Evolutionary conservation across 768 basidiomycete species (phyloP).

Genomic region (Pulveroboletus sp.): DNA sequence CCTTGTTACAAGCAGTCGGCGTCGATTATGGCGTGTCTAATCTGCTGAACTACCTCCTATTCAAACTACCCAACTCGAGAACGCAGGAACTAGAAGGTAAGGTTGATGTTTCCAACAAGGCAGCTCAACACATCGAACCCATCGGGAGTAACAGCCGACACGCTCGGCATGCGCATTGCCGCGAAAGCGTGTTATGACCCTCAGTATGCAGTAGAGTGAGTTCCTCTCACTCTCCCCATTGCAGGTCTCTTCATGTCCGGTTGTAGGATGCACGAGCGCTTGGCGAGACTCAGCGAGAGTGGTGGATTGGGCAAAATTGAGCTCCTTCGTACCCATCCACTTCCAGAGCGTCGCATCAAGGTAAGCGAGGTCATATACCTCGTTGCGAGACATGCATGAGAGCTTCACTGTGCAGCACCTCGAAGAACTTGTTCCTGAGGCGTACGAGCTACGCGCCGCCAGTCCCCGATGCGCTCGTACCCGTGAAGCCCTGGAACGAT

Average conservation of each 20-base stretch:
- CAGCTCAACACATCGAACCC: background rate
- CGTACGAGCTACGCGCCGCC: constrained; percentile 46
- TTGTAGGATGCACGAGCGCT: constrained; percentile 63
- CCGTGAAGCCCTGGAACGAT: constrained; percentile 30
- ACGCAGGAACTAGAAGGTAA: constrained; percentile 77
- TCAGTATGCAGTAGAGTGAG: constrained; percentile 62
- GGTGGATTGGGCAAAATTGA: constrained; percentile 35
- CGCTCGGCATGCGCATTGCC: constrained; percentile 77
- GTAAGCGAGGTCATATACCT: constrained; percentile 35
- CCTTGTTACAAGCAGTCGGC: constrained; percentile 45
- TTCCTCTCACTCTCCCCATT: background rate
- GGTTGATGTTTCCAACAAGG: background rate
- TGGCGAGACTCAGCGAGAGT: constrained; percentile 52
- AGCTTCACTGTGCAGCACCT: constrained; percentile 37
- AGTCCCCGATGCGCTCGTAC: constrained; percentile 52
- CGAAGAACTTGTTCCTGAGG: constrained; percentile 52
- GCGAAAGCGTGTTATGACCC: constrained; percentile 88
- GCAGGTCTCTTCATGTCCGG: background rate
- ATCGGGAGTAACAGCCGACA: constrained; percentile 55
- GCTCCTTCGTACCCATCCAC: constrained; percentile 82
- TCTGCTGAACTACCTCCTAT: constrained; percentile 44
- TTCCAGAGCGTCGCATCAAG: constrained; percentile 64
- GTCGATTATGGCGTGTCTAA: constrained; percentile 51
- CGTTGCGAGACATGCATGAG: background rate
- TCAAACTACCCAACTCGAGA: constrained; percentile 80